Percentiles rank a stretch among this genome's conserved stretches.
Evolutionary conservation across 2,329 filamentous ascomycete species (phyloP).

Genomic region (Nigrospora osmanthi): DNA sequence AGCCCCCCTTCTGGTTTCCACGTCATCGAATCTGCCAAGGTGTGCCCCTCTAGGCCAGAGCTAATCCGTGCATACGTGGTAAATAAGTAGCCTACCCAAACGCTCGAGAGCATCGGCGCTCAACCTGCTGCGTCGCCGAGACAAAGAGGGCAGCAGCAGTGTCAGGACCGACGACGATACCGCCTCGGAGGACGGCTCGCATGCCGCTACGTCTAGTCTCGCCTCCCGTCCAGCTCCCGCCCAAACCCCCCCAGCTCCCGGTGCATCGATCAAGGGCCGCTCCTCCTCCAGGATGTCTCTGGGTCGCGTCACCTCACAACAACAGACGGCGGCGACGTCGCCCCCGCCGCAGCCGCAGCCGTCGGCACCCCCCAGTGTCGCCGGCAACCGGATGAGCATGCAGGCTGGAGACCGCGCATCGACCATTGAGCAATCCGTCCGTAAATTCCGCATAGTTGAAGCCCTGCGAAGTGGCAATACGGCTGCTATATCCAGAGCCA

Average conservation of each 20-base stretch:
- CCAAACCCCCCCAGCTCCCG: slow-evolving; percentile 26
- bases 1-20: too few relatives aligned
- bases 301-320: slow-evolving; percentile 29
- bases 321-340: slow-evolving; percentile 5
- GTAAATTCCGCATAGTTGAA: slow-evolving; percentile 91
- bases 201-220: slow-evolving; percentile 18
- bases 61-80: slow-evolving; percentile 4
- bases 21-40: too few relatives aligned
- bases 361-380: too few relatives aligned
- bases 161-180: slow-evolving; percentile 34
- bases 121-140: slow-evolving; percentile 46
- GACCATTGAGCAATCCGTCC: slow-evolving; percentile 77
- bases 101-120: slow-evolving; percentile 47
- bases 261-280: slow-evolving; percentile 28
- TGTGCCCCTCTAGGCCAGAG: not conserved
- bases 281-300: slow-evolving; percentile 40
- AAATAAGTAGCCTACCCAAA: slow-evolving; percentile 32
- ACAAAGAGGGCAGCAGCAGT: slow-evolving; percentile 28
- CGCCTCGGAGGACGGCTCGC: slow-evolving; percentile 38
- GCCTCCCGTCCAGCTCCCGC: slow-evolving; percentile 23
- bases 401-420: not conserved
- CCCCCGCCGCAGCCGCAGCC: too few relatives aligned
- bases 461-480: slow-evolving; percentile 86
- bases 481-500: slow-evolving; percentile 77
- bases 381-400: not conserved